Conservation (phyloP, 78 protist genomes). For the Monocercomonoides exilis region DNA sequence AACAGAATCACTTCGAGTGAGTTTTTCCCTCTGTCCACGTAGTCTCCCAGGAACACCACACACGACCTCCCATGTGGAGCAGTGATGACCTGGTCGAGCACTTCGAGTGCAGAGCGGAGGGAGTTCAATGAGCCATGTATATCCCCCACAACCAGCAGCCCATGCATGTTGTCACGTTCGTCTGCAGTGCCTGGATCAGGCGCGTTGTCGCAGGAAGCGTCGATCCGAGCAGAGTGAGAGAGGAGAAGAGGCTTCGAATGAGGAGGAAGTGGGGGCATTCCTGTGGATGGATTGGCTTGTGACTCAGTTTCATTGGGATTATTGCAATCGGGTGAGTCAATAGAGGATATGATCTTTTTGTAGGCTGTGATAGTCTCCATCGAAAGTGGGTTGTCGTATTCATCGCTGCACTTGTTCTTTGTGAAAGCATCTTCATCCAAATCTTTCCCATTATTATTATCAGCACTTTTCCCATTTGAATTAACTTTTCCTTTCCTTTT, state of each 20-base stretch:
- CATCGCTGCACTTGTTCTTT: background rate
- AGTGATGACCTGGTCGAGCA: too few species aligned
- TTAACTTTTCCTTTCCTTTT: background rate
- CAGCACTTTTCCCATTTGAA: background rate
- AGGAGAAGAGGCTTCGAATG: too few species aligned
- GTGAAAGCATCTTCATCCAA: too few species aligned
- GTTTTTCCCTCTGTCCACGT: background rate
- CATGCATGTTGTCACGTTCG: background rate
- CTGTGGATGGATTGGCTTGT: background rate
- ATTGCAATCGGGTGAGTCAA: too few species aligned
- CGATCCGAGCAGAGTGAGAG: background rate
- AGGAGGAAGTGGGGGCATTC: too few species aligned
- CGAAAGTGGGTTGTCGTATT: background rate
- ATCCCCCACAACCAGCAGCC: background rate
- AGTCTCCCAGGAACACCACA: background rate
- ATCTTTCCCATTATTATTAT: too few species aligned
- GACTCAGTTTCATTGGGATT: too few species aligned
- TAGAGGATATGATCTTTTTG: too few species aligned
- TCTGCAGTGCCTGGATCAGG: background rate
- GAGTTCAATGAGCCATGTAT: too few species aligned
- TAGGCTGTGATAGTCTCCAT: background rate
- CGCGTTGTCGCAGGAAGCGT: too few species aligned
- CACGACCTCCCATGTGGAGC: too few species aligned
- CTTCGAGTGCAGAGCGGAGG: too few species aligned
- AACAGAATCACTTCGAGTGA: background rate